These are phyloP conservation scores for Ustilago loliicola DNA, from an alignment of 1,284 basidiomycete species.

Conservation along the genomic window DNA sequence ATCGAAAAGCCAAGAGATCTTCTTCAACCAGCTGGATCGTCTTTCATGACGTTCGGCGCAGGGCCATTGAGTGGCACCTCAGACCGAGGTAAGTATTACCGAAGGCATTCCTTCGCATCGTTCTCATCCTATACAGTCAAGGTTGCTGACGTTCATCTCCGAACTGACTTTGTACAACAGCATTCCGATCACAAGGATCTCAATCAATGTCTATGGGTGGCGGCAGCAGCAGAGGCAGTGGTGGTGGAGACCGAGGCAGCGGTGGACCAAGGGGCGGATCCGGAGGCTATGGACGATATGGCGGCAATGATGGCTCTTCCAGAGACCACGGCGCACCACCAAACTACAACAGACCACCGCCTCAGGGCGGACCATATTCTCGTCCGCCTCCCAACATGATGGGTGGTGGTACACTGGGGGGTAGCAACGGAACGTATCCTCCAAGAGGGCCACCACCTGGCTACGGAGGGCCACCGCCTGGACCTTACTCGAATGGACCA, in stretches of 20 bases:
- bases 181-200: conserved; percentile 41
- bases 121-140: not conserved
- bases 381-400: conserved; percentile 48
- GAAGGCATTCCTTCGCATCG: not conserved
- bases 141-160: not conserved
- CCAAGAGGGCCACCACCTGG: conserved; percentile 44
- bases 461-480: conserved; percentile 37
- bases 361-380: conserved; percentile 34
- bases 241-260: conserved; percentile 14
- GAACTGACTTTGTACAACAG: conserved; percentile 2
- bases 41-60: conserved; percentile 55
- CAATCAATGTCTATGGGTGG: conserved; percentile 32
- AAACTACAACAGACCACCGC: conserved; percentile 42
- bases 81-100: conserved; percentile 35
- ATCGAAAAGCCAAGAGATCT: conserved; percentile 60
- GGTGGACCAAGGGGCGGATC: conserved; percentile 17
- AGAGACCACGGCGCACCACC: conserved; percentile 33
- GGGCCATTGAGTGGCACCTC: conserved; percentile 51
- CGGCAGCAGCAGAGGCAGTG: conserved; percentile 8
- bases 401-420: conserved; percentile 16
- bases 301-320: conserved; percentile 17
- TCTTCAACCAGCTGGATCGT: conserved; percentile 41
- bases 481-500: conserved; percentile 24
- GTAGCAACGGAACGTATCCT: conserved; percentile 28
- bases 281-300: conserved; percentile 31